Evolutionary conservation across 148 eudicot genomes (phyloP), one percentile per base, ranked within the genome.

Genomic region (Nepenthes mirabilis): DNA sequence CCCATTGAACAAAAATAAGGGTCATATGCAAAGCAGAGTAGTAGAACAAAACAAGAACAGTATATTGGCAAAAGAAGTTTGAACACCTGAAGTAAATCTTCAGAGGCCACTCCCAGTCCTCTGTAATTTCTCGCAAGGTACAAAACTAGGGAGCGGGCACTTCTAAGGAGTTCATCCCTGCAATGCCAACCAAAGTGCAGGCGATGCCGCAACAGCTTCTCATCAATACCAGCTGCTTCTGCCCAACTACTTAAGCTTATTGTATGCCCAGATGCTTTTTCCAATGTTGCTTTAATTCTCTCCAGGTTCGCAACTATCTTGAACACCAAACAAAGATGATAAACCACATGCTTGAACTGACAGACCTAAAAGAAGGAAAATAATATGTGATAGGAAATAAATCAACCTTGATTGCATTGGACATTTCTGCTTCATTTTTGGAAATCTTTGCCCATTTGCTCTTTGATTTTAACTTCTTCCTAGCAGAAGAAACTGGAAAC

Each of bases 241-340:
- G 97, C 97, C 97, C 97, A 90, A 63, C 69, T 69, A 62, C 75
- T 80, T 52, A 80, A 67, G 64, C 74, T 84, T 66, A 74, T 82
- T 55, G 72, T 56, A 69, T 53, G 66, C 48, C 91, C 91, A 37
- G 79, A 72, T 74, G 84, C 89, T 68, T 79, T 73, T 78, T 90
- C 95, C 70, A 87, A 14, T 37, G 65, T 2, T 33, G 43, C 61
- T 75, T 68, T 84, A 43, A 90, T 73, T 68, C 73, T 84, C 74
- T 90, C 91, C 82, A 90, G 72, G 57, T 79, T 58, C 37, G 88
- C 83, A 74, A 82, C 78, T 82, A 82, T 75, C 97, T 90, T 82
- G 58, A 51, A 62, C 36, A 48, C 60, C 55, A 68, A 33, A 36
- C 36, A 65, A n/a, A 45, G 45, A 36, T 33, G 35, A 33, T 50